Conservation (phyloP, 495 filamentous ascomycete species). For the Penicillium bialowiezense region DNA sequence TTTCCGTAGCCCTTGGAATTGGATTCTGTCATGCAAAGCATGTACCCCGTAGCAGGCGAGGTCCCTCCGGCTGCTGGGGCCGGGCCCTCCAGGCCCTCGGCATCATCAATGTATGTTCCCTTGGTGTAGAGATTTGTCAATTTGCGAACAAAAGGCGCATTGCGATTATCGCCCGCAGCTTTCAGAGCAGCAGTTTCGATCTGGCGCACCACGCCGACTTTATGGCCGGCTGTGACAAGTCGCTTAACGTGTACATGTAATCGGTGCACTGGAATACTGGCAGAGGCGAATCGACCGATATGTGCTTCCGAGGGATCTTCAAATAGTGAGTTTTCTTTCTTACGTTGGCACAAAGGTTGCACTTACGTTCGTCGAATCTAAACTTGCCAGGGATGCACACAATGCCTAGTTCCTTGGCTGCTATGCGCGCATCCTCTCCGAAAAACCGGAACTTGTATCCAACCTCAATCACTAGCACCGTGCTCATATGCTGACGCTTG, state of each 20-base stretch:
- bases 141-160: conserved; percentile 86
- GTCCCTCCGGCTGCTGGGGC: conserved; percentile 47
- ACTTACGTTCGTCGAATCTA: conserved; percentile 83
- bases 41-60: conserved; percentile 77
- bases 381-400: conserved; percentile 97
- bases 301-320: conserved; percentile 86
- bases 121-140: conserved; percentile 98
- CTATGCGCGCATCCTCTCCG: conserved; percentile 90
- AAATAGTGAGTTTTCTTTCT: conserved; percentile 1
- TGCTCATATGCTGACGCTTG: conserved; percentile 87
- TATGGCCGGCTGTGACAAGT: conserved; percentile 86
- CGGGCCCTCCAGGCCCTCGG: conserved; percentile 69
- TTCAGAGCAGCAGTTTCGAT: conserved; percentile 98
- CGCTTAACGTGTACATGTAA: conserved; percentile 94
- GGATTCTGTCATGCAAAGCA: conserved; percentile 89
- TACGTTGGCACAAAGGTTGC: neutral
- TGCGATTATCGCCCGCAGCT: conserved; percentile 91
- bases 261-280: conserved; percentile 90
- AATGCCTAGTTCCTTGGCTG: conserved; percentile 88
- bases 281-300: conserved; percentile 87
- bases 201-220: conserved; percentile 94
- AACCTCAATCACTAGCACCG: conserved; percentile 85
- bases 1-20: conserved; percentile 81
- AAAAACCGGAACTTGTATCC: conserved; percentile 98
- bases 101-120: conserved; percentile 95